Percentiles rank a stretch among this genome's conserved stretches.
Conservation (phyloP, 306 rosid species). For the Quercus variabilis region DNA sequence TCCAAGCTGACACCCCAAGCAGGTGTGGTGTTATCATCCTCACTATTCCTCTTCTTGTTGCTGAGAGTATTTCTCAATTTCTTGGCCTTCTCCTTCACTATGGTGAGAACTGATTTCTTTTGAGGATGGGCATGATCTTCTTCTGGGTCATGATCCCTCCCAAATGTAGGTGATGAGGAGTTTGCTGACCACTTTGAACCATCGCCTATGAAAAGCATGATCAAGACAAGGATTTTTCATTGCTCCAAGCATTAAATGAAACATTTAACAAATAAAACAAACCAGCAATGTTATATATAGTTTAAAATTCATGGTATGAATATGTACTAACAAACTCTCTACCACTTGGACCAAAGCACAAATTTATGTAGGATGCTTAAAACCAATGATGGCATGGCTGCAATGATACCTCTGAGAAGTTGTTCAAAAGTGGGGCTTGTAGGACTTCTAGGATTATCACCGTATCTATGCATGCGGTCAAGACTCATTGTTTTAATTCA, state of each 20-base stretch:
- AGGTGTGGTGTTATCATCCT: constrained; percentile 37
- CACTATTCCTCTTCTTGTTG: constrained; percentile 64
- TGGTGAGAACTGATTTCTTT: constrained; percentile 84
- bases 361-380: background rate
- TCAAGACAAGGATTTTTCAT: background rate
- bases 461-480: constrained; percentile 40
- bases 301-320: no score
- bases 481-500: constrained; percentile 51
- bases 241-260: background rate
- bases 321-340: no score
- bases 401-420: constrained; percentile 58
- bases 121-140: constrained; percentile 63
- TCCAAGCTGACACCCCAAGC: constrained; percentile 39
- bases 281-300: no score
- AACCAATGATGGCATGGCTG: background rate
- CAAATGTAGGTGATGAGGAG: constrained; percentile 22
- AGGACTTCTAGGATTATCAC: constrained; percentile 26
- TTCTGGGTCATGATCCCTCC: constrained; percentile 44
- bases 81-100: constrained; percentile 90
- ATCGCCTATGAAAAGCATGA: constrained; percentile 24
- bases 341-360: no score
- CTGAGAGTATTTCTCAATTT: constrained; percentile 70
- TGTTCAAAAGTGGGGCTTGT: constrained; percentile 52
- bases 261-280: no score
- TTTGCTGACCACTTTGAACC: constrained; percentile 31